phyloP scores from a whole-genome alignment of 1,284 basidiomycete genomes.

The Cerrena zonata region DNA sequence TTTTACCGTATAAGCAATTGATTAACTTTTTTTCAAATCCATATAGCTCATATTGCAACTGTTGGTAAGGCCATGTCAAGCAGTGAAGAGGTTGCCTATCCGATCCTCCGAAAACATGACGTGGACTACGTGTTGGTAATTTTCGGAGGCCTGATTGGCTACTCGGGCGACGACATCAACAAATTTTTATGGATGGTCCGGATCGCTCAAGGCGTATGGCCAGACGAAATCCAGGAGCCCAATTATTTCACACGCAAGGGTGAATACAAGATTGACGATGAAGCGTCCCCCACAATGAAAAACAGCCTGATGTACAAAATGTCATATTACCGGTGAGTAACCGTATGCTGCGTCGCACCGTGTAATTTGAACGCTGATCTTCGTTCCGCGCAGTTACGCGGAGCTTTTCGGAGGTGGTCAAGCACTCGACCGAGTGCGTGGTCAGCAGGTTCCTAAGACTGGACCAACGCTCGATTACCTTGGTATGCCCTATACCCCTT shows the following conservation, averaged over 20 bases:
- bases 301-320: conserved; percentile 98
- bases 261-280: conserved; percentile 90
- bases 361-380: neutral
- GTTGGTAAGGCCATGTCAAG: conserved; percentile 98
- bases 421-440: conserved; percentile 77
- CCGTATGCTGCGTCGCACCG: neutral
- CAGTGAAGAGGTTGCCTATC: conserved; percentile 91
- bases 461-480: conserved; percentile 85
- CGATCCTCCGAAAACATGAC: conserved; percentile 94
- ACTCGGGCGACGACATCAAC: conserved; percentile 99
- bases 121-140: conserved; percentile 98
- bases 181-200: conserved; percentile 99
- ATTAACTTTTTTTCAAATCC: conserved; percentile 6
- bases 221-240: conserved; percentile 91
- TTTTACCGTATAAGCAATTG: neutral
- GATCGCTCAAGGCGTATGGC: conserved; percentile 98
- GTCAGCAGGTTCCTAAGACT: conserved; percentile 69
- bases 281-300: conserved; percentile 86
- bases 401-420: conserved; percentile 79
- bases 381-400: conserved; percentile 52
- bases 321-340: conserved; percentile 80
- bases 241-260: conserved; percentile 93
- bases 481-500: conserved; percentile 42
- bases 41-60: conserved; percentile 84
- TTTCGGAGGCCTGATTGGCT: conserved; percentile 94